These are phyloP conservation scores for Suillus weaverae DNA, from an alignment of 768 basidiomycete species.

Conservation along the genomic window DNA sequence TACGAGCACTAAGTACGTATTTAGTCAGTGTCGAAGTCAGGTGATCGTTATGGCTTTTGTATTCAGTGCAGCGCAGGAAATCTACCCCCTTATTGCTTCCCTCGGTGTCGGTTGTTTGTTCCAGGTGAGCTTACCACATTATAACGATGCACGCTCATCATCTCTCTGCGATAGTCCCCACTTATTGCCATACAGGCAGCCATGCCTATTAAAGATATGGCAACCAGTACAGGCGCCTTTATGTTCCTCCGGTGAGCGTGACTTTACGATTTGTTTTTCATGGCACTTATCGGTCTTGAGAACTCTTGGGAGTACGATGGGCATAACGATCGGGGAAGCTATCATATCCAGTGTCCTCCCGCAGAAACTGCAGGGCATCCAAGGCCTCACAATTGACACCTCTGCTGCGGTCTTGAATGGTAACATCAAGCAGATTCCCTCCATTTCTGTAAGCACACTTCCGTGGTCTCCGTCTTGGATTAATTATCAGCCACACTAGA, in stretches of 20 bases:
- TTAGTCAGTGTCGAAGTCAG: background rate
- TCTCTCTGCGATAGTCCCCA: conserved; percentile 20
- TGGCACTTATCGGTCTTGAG: conserved; percentile 34
- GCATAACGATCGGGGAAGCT: conserved; percentile 71
- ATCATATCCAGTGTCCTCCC: conserved; percentile 58
- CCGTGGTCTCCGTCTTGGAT: background rate
- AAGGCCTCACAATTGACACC: conserved; percentile 35
- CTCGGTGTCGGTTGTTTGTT: conserved; percentile 37
- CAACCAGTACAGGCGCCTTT: conserved; percentile 40
- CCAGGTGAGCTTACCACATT: conserved; percentile 20
- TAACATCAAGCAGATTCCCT: conserved; percentile 45
- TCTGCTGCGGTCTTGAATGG: conserved; percentile 46
- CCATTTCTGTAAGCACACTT: conserved; percentile 21
- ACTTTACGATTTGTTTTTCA: background rate
- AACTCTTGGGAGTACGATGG: conserved; percentile 71
- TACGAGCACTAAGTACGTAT: conserved; percentile 28
- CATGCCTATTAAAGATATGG: conserved; percentile 48
- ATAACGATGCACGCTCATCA: background rate
- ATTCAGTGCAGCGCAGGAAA: conserved; percentile 31
- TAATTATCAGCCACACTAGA: conserved; percentile 21
- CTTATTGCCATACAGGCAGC: conserved; percentile 41
- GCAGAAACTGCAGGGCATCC: conserved; percentile 16
- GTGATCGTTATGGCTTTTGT: conserved; percentile 1
- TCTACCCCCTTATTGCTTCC: conserved; percentile 34
- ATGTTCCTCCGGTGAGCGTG: conserved; percentile 32